phyloP scores from a whole-genome alignment of 2,329 filamentous ascomycete genomes.

The Fusarium algeriense region DNA sequence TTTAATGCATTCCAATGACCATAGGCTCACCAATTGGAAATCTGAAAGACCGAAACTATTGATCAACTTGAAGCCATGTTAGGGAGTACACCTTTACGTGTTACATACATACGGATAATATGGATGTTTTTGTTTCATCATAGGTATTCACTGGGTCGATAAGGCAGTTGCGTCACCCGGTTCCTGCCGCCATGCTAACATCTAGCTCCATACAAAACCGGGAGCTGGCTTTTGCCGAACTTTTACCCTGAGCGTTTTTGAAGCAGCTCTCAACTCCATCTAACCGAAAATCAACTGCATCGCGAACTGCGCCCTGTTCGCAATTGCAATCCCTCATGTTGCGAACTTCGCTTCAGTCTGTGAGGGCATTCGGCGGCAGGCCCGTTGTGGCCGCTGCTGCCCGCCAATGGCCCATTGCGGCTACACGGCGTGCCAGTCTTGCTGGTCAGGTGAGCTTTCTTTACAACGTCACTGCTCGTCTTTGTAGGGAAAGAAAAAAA shows the following conservation, averaged over 20 bases:
- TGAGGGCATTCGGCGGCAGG: conserved; percentile 69
- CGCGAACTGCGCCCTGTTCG: conserved; percentile 52
- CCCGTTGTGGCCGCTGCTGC: conserved; percentile 64
- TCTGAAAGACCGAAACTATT: neutral
- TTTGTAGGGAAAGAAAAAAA: conserved; percentile 12
- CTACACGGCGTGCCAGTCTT: conserved; percentile 51
- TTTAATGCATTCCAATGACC: neutral
- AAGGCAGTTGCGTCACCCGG: conserved; percentile 51
- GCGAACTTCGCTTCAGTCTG: conserved; percentile 76
- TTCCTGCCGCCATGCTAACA: conserved; percentile 51
- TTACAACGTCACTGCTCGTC: conserved; percentile 51
- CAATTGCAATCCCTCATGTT: conserved; percentile 71
- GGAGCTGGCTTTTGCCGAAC: conserved; percentile 58
- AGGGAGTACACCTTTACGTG: neutral
- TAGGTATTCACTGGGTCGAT: conserved; percentile 5
- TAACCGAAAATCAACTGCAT: conserved; percentile 49
- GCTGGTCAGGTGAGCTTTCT: conserved; percentile 53
- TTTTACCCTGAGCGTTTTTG: conserved; percentile 61
- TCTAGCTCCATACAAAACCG: conserved; percentile 41
- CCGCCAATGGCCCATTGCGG: conserved; percentile 69
- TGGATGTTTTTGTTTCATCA: neutral
- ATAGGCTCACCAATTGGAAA: neutral
- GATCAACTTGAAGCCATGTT: neutral
- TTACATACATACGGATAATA: neutral
- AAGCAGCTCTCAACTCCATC: conserved; percentile 50